These are phyloP conservation scores for Oryza australiensis DNA, from an alignment of 176 grass and related monocot genomes.

Conservation along the genomic window DNA sequence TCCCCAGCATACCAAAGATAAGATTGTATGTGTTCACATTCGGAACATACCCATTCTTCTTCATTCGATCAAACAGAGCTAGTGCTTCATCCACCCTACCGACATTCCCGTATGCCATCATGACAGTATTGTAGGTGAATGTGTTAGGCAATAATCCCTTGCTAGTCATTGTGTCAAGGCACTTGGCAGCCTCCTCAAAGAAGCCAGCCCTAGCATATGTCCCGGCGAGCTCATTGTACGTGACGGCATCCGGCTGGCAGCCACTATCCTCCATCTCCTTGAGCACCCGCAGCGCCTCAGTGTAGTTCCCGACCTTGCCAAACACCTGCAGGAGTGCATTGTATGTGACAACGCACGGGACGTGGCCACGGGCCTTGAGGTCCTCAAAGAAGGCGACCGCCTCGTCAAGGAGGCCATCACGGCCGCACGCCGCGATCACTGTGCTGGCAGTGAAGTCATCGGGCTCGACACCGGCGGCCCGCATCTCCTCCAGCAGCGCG, in stretches of 20 bases:
- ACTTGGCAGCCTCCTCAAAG: conserved; percentile 58
- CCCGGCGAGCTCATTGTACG: conserved; percentile 72
- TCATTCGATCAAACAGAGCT: conserved; percentile 68
- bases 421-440: conserved; percentile 67
- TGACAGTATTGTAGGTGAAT: conserved; percentile 74
- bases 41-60: conserved; percentile 65
- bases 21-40: conserved; percentile 69
- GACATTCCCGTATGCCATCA: conserved; percentile 63
- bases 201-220: conserved; percentile 76
- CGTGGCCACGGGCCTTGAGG: conserved; percentile 59
- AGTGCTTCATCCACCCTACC: conserved; percentile 69
- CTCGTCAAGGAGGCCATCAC: conserved; percentile 60
- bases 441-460: conserved; percentile 93
- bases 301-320: conserved; percentile 68
- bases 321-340: conserved; percentile 87
- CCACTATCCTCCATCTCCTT: conserved; percentile 72
- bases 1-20: conserved; percentile 80
- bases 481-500: conserved; percentile 65
- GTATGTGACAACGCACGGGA: conserved; percentile 66
- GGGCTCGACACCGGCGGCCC: conserved; percentile 32
- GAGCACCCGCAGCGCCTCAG: conserved; percentile 56
- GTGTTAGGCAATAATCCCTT: conserved; percentile 76
- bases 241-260: conserved; percentile 62
- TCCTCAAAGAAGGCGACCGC: conserved; percentile 63
- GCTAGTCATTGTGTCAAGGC: conserved; percentile 60